Conservation (phyloP, 441 rosid species). For the Euphorbia celastroides region DNA sequence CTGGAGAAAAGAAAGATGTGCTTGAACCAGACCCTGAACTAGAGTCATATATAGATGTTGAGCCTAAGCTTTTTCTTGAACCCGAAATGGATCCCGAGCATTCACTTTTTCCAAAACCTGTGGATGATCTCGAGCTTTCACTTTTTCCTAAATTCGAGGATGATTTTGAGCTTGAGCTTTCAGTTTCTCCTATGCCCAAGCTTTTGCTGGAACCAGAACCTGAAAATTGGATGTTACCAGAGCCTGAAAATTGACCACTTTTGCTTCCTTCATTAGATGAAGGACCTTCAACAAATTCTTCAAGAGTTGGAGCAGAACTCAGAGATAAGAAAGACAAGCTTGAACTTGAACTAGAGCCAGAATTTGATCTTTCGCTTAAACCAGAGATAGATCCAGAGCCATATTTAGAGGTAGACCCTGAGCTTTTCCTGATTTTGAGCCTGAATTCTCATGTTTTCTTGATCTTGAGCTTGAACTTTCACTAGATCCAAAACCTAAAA, state of each 20-base stretch:
- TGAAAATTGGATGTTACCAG: neutral
- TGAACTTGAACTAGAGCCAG: neutral
- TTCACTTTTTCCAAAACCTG: too few species aligned
- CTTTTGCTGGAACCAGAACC: neutral
- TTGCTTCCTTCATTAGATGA: neutral
- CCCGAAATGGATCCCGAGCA: neutral
- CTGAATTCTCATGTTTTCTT: neutral
- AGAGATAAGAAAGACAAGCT: neutral
- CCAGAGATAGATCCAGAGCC: neutral
- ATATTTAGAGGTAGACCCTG: neutral
- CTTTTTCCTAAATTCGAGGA: too few species aligned
- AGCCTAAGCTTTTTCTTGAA: neutral
- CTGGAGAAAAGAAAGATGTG: neutral
- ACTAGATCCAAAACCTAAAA: neutral
- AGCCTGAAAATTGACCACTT: neutral
- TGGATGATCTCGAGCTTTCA: neutral
- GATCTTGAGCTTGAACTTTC: neutral
- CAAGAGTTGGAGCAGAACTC: neutral
- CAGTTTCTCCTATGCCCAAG: neutral
- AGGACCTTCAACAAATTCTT: neutral
- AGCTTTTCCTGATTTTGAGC: too few species aligned
- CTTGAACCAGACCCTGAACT: neutral
- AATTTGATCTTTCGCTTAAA: neutral
- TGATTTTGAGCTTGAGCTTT: neutral
- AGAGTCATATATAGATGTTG: too few species aligned